phyloP scores from a whole-genome alignment of 2,329 filamentous ascomycete genomes.

The Microcyclospora pomicola region DNA sequence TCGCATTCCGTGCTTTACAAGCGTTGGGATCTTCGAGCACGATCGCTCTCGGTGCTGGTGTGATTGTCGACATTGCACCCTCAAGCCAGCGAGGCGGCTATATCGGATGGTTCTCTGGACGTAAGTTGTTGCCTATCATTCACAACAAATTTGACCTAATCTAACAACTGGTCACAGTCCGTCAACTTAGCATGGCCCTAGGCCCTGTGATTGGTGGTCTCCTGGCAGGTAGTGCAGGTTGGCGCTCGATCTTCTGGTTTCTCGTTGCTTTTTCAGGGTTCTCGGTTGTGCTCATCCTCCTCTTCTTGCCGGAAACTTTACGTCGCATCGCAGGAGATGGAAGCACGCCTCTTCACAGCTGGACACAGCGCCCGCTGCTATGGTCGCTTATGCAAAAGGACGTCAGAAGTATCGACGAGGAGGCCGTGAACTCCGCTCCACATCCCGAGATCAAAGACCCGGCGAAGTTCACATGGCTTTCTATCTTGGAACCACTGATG shows the following conservation, averaged over 20 bases:
- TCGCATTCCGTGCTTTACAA: constrained; percentile 26
- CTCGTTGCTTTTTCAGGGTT: constrained; percentile 26
- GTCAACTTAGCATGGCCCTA: constrained; percentile 12
- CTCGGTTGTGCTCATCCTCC: constrained; percentile 16
- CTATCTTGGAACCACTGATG: constrained; percentile 12
- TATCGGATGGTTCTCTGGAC: constrained; percentile 22
- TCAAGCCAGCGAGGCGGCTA: constrained; percentile 22
- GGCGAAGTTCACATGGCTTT: too few species aligned
- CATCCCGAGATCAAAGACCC: too few species aligned
- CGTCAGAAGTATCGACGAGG: too few species aligned
- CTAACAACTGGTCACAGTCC: neutral
- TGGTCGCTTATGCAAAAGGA: too few species aligned
- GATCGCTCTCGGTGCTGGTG: constrained; percentile 23
- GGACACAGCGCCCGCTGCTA: too few species aligned
- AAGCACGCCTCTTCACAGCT: too few species aligned
- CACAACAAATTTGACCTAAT: too few species aligned
- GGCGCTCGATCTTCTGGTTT: constrained; percentile 32
- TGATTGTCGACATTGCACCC: constrained; percentile 25
- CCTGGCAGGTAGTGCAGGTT: constrained; percentile 22
- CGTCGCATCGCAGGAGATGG: constrained; percentile 28
- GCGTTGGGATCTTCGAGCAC: constrained; percentile 26
- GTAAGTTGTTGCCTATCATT: neutral
- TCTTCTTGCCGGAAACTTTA: constrained; percentile 26
- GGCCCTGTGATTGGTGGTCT: constrained; percentile 26
- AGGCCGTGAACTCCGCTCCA: too few species aligned